Evolutionary conservation across 225 moss, liverwort and hornwort species (phyloP).

Genomic region (Bryoerythrophyllum caledonicum): DNA sequence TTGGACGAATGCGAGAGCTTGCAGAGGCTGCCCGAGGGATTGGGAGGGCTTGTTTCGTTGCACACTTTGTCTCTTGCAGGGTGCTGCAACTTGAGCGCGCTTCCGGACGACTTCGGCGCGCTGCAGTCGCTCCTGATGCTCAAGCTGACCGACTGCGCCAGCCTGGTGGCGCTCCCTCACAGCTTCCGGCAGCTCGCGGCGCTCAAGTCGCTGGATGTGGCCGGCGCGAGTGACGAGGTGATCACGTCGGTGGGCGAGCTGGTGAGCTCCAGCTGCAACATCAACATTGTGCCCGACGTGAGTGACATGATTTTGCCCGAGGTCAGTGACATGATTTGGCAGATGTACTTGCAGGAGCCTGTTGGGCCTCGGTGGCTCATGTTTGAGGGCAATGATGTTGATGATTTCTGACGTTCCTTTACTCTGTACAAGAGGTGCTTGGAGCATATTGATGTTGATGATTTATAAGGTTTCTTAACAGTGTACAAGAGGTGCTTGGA

Average conservation of each 20-base stretch:
- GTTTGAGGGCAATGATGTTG: not conserved
- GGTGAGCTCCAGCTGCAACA: slow-evolving; percentile 26
- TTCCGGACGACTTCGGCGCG: slow-evolving; percentile 43
- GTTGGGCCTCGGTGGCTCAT: slow-evolving; percentile 9
- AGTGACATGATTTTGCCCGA: slow-evolving; percentile 28
- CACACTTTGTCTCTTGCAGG: slow-evolving; percentile 43
- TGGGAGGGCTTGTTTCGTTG: slow-evolving; percentile 43
- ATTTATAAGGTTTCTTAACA: too few relatives aligned
- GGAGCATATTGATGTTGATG: too few relatives aligned
- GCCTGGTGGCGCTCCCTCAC: slow-evolving; percentile 37
- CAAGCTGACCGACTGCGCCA: slow-evolving; percentile 46
- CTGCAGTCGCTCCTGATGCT: slow-evolving; percentile 46
- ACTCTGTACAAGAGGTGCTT: too few relatives aligned
- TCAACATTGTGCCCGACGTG: slow-evolving; percentile 20
- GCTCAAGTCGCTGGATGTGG: slow-evolving; percentile 56
- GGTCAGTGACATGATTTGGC: slow-evolving; percentile 12
- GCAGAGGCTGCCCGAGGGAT: slow-evolving; percentile 33
- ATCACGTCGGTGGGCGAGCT: slow-evolving; percentile 40
- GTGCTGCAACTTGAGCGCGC: slow-evolving; percentile 26
- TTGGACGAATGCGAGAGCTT: slow-evolving; percentile 53
- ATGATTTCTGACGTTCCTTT: too few relatives aligned
- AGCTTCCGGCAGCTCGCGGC: slow-evolving; percentile 48
- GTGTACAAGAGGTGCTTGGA: too few relatives aligned
- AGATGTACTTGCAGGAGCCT: slow-evolving; percentile 1
- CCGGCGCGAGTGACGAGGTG: slow-evolving; percentile 11